A percentile compares a stretch with the other conserved stretches of the same genome.
phyloP scores from a whole-genome alignment of 371 early-diverging fungal genomes.

The Rhizomucor miehei region DNA sequence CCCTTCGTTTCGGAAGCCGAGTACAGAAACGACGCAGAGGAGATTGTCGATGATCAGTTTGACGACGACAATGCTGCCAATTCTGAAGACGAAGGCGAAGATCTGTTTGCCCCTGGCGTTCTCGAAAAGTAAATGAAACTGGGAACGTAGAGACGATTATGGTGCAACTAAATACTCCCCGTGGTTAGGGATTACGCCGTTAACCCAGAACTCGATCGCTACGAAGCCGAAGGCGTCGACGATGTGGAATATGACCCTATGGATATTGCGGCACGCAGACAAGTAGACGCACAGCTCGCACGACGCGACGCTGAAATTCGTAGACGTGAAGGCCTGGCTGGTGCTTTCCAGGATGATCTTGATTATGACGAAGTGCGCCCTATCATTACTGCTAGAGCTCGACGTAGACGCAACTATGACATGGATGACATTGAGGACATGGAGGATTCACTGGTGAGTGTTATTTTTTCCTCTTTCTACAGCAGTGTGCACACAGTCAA shows the following conservation, averaged over 20 bases:
- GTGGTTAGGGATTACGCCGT: conserved; percentile 60
- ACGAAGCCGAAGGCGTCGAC: conserved; percentile 77
- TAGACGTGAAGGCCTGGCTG: conserved; percentile 71
- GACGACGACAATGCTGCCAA: conserved; percentile 45
- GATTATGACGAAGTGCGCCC: conserved; percentile 39
- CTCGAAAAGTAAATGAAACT: conserved; percentile 51
- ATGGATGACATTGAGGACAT: conserved; percentile 57
- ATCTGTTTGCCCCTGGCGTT: conserved; percentile 80
- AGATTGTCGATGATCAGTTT: conserved; percentile 19
- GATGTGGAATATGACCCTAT: conserved; percentile 68
- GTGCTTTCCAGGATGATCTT: conserved; percentile 80
- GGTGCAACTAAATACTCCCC: too few relatives aligned
- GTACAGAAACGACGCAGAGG: conserved; percentile 36
- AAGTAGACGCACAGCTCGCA: conserved; percentile 76
- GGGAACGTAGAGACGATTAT: too few relatives aligned
- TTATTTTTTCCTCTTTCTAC: neutral
- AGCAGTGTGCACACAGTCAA: neutral
- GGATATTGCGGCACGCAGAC: conserved; percentile 69
- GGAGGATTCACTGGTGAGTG: conserved; percentile 51
- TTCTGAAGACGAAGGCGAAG: conserved; percentile 77
- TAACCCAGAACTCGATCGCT: conserved; percentile 74
- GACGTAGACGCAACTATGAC: conserved; percentile 61
- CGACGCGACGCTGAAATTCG: conserved; percentile 82
- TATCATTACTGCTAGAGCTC: conserved; percentile 58
- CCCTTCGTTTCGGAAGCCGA: conserved; percentile 46